Base-by-base conservation (phyloP, 768 basidiomycete genomes). In the Russula lepida region DNA sequence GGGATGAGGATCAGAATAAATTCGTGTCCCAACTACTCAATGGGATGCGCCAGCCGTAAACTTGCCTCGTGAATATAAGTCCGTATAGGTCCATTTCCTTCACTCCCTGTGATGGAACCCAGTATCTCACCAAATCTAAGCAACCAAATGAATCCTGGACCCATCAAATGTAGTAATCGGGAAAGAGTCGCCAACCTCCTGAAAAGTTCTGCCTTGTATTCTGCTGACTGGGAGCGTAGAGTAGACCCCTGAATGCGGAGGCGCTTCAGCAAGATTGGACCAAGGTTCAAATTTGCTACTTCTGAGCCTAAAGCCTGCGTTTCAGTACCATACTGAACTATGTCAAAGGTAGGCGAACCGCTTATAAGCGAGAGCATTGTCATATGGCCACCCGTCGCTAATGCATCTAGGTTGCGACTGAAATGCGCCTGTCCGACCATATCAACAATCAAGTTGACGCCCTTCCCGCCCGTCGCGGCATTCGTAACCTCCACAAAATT, bases 241-340 rank as follows among this genome's bases (percentile, higher is more conserved):
- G 92, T 95, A 23, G 91, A 90, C 23, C 94, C 93, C 72, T 92
- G 86, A 54, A 98, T 86, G 27, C 85, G 84, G 54, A 97, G 81
- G 19, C 93, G 84, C 75, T 95, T 98, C 72, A 77, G 84, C 59
- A 95, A 75, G 56, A 97, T 81, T 11, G 84, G 85, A 6, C 67
- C 68, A 49, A 97, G 74, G 70, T 86, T 79, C 59, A 84, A 74
- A 15, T 73, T 74, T 15, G 79, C 71, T 17, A 85, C 78, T 19
- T 77, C 73, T 32, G 72, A 68, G 47, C 87, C 88, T 88, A 68
- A 25, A 56, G 59, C 28, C 64, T 52, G 51, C 52, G 46, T 39
- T 62, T 62, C 43, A 54, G 67, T 63, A 69, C 68, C 59, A 64
- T 5, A 19, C 27, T 13, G 17, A 30, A 30, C 68, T 32, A 19